A percentile compares a stretch with the other conserved stretches of the same genome.
Conservation (phyloP, 129 eudicot species). For the Dittrichia graveolens region DNA sequence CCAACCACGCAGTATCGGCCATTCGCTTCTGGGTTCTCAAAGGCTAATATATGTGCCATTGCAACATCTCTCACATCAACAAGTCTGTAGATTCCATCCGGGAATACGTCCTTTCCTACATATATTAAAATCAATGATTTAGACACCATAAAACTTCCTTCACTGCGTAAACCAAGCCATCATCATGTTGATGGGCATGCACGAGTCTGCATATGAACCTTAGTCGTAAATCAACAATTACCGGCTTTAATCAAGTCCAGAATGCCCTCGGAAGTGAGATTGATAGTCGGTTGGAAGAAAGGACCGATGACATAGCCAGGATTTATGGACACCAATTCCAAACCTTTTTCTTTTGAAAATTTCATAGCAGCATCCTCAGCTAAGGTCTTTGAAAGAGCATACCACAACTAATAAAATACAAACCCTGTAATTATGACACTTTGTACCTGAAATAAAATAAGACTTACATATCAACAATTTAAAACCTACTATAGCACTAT, state of each 20-base stretch:
- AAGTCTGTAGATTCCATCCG: constrained; percentile 27
- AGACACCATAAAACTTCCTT: constrained; percentile 7
- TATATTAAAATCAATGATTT: background rate
- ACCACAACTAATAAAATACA: constrained; percentile 30
- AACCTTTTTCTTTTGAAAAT: constrained; percentile 42
- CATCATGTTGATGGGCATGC: no score
- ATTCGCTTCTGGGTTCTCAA: constrained; percentile 50
- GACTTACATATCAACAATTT: background rate
- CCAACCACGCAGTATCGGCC: constrained; percentile 50
- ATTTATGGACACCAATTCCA: constrained; percentile 39
- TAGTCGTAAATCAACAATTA: background rate
- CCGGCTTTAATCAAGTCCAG: constrained; percentile 21
- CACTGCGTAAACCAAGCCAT: no score
- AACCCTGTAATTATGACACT: background rate
- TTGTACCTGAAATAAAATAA: background rate
- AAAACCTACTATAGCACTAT: no score
- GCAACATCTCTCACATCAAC: constrained; percentile 67
- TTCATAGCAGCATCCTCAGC: constrained; percentile 52
- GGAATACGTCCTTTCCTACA: constrained; percentile 37
- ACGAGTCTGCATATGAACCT: constrained; percentile 5
- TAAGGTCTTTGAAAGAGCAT: constrained; percentile 42
- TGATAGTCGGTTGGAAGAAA: constrained; percentile 46
- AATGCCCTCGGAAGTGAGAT: constrained; percentile 31
- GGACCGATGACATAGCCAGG: constrained; percentile 45
- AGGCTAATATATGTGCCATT: constrained; percentile 49